A percentile compares a stretch with the other conserved stretches of the same genome.
phyloP scores from a whole-genome alignment of 768 basidiomycete genomes.

The Sistotremastrum suecicum region DNA sequence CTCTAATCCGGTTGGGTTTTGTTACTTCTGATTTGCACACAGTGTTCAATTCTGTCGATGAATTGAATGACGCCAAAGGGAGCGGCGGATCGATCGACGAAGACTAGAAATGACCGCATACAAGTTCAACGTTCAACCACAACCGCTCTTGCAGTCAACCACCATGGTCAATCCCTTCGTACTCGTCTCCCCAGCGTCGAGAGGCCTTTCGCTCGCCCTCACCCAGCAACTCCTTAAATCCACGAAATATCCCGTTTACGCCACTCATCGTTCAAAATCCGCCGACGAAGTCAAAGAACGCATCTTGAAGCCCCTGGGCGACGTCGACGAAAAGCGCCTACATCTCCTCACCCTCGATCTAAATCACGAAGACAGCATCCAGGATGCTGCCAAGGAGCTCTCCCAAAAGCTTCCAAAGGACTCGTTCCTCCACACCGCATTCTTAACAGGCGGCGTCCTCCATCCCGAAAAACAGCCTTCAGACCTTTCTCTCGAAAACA shows the following conservation, averaged over 20 bases:
- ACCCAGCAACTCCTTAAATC: slow-evolving; percentile 37
- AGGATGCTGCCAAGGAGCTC: slow-evolving; percentile 30
- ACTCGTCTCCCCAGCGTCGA: slow-evolving; percentile 39
- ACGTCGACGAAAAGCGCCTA: slow-evolving; percentile 31
- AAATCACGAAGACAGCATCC: slow-evolving; percentile 35
- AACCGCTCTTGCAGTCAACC: no score
- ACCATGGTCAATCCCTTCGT: slow-evolving; percentile 26
- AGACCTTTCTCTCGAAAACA: slow-evolving; percentile 28
- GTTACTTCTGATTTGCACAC: no score
- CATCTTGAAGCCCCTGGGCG: slow-evolving; percentile 28
- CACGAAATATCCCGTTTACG: slow-evolving; percentile 37
- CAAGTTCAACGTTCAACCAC: no score
- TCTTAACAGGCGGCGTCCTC: slow-evolving; percentile 40
- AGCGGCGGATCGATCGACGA: no score
- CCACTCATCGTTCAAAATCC: slow-evolving; percentile 32
- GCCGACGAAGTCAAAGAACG: slow-evolving; percentile 22
- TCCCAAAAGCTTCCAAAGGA: slow-evolving; percentile 18
- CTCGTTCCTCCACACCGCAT: slow-evolving; percentile 37
- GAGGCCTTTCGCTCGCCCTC: slow-evolving; percentile 42
- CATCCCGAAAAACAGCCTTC: slow-evolving; percentile 39
- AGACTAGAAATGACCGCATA: no score
- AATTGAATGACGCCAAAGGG: no score
- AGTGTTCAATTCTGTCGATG: no score
- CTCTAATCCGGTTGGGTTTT: no score
- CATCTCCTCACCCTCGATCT: slow-evolving; percentile 36